Evolutionary conservation across 352 stramenopile genomes (phyloP).

Genomic region (Phytophthora lateralis): DNA sequence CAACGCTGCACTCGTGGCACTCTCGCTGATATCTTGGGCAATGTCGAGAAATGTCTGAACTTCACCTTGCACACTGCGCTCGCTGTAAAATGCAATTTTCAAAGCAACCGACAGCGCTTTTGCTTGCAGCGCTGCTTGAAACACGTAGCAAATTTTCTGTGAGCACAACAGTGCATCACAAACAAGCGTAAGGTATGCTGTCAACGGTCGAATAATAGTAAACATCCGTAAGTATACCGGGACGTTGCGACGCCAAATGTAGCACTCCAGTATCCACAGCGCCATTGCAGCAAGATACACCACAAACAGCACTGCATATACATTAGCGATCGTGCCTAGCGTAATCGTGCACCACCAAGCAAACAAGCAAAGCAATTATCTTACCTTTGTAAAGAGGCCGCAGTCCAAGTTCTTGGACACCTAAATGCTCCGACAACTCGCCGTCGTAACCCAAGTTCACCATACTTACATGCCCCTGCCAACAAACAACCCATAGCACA

Average conservation of each 20-base stretch:
- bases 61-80: conserved; percentile 44
- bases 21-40: conserved; percentile 44
- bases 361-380: background rate
- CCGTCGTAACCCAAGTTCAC: conserved; percentile 63
- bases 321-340: background rate
- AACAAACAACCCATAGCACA: no score
- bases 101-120: conserved; percentile 57
- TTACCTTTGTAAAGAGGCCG: conserved; percentile 64
- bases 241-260: conserved; percentile 41
- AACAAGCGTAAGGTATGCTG: background rate
- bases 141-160: conserved; percentile 59
- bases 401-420: conserved; percentile 62
- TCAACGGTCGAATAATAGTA: no score
- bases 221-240: conserved; percentile 27
- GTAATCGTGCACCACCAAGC: background rate
- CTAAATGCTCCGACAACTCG: conserved; percentile 61
- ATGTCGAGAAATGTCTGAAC: conserved; percentile 37
- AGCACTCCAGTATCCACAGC: conserved; percentile 59
- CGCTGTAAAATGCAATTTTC: conserved; percentile 60
- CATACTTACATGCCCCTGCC: conserved; percentile 48
- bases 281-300: conserved; percentile 46
- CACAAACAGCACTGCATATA: conserved; percentile 43
- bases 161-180: no score
- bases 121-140: conserved; percentile 54
- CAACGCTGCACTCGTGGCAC: conserved; percentile 42